Conservation (phyloP, 2,329 filamentous ascomycete genomes). For the Calonectria crousiana region DNA sequence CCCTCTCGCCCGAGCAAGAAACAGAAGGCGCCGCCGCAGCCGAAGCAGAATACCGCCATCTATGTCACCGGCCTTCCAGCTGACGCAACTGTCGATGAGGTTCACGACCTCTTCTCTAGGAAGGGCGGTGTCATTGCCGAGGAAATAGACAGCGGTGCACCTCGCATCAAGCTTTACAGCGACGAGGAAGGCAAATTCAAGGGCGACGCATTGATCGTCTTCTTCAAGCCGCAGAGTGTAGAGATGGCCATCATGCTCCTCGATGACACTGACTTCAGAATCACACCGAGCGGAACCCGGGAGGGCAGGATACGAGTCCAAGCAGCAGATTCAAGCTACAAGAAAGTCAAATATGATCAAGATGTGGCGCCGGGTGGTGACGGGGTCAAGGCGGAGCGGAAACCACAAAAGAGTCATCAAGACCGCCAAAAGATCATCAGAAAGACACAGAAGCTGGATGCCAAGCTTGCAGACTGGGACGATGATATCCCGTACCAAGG, state of each 20-base stretch:
- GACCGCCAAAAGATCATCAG: slow-evolving; percentile 92
- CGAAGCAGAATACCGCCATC: slow-evolving; percentile 85
- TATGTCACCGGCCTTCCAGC: slow-evolving; percentile 90
- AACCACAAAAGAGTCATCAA: slow-evolving; percentile 66
- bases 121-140: slow-evolving; percentile 94
- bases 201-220: slow-evolving; percentile 92
- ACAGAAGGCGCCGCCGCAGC: slow-evolving; percentile 61
- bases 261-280: slow-evolving; percentile 85
- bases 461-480: slow-evolving; percentile 94
- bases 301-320: slow-evolving; percentile 82
- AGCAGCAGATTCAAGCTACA: slow-evolving; percentile 90
- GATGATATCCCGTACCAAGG: slow-evolving; percentile 79
- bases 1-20: slow-evolving; percentile 58
- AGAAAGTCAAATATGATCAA: slow-evolving; percentile 80
- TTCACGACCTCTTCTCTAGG: slow-evolving; percentile 83
- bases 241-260: slow-evolving; percentile 83
- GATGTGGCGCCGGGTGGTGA: slow-evolving; percentile 41
- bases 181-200: slow-evolving; percentile 89
- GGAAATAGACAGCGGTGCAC: slow-evolving; percentile 88
- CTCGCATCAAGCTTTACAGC: slow-evolving; percentile 93
- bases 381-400: slow-evolving; percentile 46
- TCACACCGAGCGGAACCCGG: slow-evolving; percentile 63
- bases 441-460: slow-evolving; percentile 91
- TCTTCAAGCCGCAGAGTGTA: slow-evolving; percentile 96
- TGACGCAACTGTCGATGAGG: slow-evolving; percentile 83